phyloP scores from a whole-genome alignment of 1,284 basidiomycete genomes.

The Phellinidium pouzarii region DNA sequence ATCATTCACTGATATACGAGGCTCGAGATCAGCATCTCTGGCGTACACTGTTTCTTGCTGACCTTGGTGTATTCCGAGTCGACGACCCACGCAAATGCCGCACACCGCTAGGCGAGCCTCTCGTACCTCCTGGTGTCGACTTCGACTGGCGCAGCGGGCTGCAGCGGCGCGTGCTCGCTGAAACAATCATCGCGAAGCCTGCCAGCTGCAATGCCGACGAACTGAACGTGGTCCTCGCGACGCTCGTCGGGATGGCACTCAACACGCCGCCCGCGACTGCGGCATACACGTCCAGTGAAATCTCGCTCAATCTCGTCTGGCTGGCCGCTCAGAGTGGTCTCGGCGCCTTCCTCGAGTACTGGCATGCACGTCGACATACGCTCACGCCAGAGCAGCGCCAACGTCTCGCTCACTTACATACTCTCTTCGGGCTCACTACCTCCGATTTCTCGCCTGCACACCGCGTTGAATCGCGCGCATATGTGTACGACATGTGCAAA shows the following conservation, averaged over 20 bases:
- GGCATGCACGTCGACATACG: constrained; percentile 22
- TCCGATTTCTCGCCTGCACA: constrained; percentile 30
- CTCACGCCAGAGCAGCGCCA: constrained; percentile 35
- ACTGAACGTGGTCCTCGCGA: constrained; percentile 32
- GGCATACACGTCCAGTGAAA: constrained; percentile 24
- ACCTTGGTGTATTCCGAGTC: constrained; percentile 12
- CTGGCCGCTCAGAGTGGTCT: constrained; percentile 34
- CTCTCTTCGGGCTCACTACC: constrained; percentile 46
- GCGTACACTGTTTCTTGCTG: constrained; percentile 50
- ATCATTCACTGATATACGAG: constrained; percentile 40
- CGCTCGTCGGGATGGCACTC: constrained; percentile 41
- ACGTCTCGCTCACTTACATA: constrained; percentile 44
- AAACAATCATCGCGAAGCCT: constrained; percentile 35
- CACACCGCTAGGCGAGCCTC: constrained; percentile 34
- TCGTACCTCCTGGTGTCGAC: constrained; percentile 18
- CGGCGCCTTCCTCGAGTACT: constrained; percentile 39
- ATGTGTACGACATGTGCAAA: constrained; percentile 53
- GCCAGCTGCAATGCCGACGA: constrained; percentile 36
- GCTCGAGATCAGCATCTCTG: constrained; percentile 44
- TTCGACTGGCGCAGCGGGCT: constrained; percentile 51
- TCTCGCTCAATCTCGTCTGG: constrained; percentile 49
- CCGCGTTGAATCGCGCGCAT: constrained; percentile 40
- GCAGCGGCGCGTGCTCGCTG: constrained; percentile 44
- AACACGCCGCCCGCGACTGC: constrained; percentile 33
- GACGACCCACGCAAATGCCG: constrained; percentile 51